phyloP scores from a whole-genome alignment of 2,329 filamentous ascomycete genomes.

The Pseudopyrenochaeta lycopersici region DNA sequence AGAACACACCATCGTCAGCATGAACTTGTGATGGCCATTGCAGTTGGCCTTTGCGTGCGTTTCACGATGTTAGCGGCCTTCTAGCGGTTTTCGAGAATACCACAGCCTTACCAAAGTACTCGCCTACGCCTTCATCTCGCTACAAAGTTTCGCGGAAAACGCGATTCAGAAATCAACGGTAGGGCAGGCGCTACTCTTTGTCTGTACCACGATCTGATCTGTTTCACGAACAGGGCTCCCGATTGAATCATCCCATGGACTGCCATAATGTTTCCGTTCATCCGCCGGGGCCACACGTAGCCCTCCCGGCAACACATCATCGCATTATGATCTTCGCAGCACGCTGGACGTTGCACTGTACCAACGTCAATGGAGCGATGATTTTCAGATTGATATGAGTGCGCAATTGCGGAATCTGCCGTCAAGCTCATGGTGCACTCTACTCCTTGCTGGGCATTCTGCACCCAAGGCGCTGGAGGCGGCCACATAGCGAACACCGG shows the following conservation, averaged over 20 bases:
- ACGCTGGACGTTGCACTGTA: constrained; percentile 7
- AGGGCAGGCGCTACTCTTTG: constrained; percentile 20
- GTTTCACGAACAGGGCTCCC: constrained; percentile 13
- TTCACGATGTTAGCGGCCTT: constrained; percentile 39
- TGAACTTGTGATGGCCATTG: constrained; percentile 13
- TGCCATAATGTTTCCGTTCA: constrained; percentile 8
- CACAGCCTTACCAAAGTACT: constrained; percentile 22
- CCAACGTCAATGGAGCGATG: constrained; percentile 7
- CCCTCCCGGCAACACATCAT: constrained; percentile 8
- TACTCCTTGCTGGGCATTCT: constrained; percentile 21
- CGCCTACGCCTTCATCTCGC: constrained; percentile 39
- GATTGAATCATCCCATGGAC: constrained; percentile 27
- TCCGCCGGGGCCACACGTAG: constrained; percentile 13
- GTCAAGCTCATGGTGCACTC: constrained; percentile 16
- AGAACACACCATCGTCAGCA: constrained; percentile 18
- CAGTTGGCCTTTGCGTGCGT: constrained; percentile 28
- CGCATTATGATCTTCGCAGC: constrained; percentile 7
- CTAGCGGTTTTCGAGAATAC: constrained; percentile 40
- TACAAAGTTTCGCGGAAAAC: constrained; percentile 10
- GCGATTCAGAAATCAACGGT: constrained; percentile 20
- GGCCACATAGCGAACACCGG: constrained; percentile 17
- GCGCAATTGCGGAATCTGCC: constrained; percentile 11
- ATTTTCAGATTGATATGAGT: constrained; percentile 1
- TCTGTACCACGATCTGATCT: constrained; percentile 10
- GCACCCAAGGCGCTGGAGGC: constrained; percentile 25